phyloP scores from a whole-genome alignment of 2,329 filamentous ascomycete species.

The Knufia petricola region DNA sequence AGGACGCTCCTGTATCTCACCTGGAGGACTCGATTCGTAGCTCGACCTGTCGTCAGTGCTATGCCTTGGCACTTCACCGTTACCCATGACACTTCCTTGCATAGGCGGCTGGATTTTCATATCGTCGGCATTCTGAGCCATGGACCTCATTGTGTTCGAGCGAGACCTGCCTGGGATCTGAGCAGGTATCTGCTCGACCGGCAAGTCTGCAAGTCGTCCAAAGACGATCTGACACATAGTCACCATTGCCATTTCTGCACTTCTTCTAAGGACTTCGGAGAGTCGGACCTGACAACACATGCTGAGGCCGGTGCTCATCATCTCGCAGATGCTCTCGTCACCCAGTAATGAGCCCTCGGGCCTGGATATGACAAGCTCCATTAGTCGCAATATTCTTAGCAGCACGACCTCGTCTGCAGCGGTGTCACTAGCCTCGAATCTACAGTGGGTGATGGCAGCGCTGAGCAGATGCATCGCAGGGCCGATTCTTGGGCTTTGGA shows the following conservation, averaged over 20 bases:
- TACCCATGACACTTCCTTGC: conserved; percentile 49
- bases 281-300: conserved; percentile 93
- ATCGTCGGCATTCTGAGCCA: conserved; percentile 58
- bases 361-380: conserved; percentile 96
- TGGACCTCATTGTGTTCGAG: conserved; percentile 18
- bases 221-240: conserved; percentile 99
- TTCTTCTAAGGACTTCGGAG: conserved; percentile 79
- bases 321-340: conserved; percentile 96
- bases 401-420: conserved; percentile 92
- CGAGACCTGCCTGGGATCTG: conserved; percentile 35
- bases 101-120: conserved; percentile 68
- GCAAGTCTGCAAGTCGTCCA: conserved; percentile 77
- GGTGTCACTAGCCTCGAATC: conserved; percentile 93
- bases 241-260: conserved; percentile 89
- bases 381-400: conserved; percentile 85
- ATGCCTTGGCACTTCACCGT: conserved; percentile 22
- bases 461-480: conserved; percentile 91
- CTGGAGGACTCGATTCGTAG: neutral
- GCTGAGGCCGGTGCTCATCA: conserved; percentile 96
- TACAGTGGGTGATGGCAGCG: conserved; percentile 90
- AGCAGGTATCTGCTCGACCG: conserved; percentile 58
- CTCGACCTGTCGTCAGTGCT: conserved; percentile 16
- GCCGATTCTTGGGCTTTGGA: conserved; percentile 73
- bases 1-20: conserved; percentile 14
- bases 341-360: conserved; percentile 88